Conservation (phyloP, 2,329 filamentous ascomycete genomes). For the Talaromyces amestolkiae region DNA sequence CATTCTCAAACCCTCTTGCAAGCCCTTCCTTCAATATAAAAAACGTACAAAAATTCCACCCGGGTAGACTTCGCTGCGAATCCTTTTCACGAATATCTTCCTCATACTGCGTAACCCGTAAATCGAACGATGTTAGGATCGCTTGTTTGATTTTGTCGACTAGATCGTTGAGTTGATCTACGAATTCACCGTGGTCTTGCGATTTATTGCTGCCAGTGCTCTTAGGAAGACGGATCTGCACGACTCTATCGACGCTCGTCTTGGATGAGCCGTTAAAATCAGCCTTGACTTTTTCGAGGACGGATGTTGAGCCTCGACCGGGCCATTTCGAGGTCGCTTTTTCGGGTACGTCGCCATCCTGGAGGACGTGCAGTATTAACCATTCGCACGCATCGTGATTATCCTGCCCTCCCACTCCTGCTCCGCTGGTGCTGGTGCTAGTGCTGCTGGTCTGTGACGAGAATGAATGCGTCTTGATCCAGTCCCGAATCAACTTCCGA, state of each 20-base stretch:
- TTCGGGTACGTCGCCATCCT: slow-evolving; percentile 68
- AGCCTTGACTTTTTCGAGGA: slow-evolving; percentile 82
- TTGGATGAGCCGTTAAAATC: slow-evolving; percentile 86
- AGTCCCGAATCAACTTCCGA: slow-evolving; percentile 78
- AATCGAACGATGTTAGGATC: slow-evolving; percentile 86
- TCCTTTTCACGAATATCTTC: slow-evolving; percentile 96
- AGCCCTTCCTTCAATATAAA: slow-evolving; percentile 96
- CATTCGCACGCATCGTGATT: slow-evolving; percentile 97
- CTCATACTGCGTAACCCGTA: slow-evolving; percentile 88
- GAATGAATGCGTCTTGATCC: slow-evolving; percentile 76
- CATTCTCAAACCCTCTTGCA: slow-evolving; percentile 90
- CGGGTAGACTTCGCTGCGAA: slow-evolving; percentile 77
- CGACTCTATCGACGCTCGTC: slow-evolving; percentile 69
- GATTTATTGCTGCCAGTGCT: slow-evolving; percentile 19
- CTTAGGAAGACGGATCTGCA: slow-evolving; percentile 71
- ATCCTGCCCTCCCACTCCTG: slow-evolving; percentile 65
- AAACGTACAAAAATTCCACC: slow-evolving; percentile 99
- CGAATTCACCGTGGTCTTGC: slow-evolving; percentile 73
- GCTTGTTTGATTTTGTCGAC: slow-evolving; percentile 81
- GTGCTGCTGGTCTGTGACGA: slow-evolving; percentile 45
- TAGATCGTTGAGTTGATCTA: slow-evolving; percentile 79
- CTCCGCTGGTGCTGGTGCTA: background rate
- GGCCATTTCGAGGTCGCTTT: slow-evolving; percentile 72
- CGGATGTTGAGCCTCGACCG: slow-evolving; percentile 71
- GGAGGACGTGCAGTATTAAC: slow-evolving; percentile 90